Evolutionary conservation across 495 filamentous ascomycete species (phyloP).

Genomic region (Trichoderma erinaceum): DNA sequence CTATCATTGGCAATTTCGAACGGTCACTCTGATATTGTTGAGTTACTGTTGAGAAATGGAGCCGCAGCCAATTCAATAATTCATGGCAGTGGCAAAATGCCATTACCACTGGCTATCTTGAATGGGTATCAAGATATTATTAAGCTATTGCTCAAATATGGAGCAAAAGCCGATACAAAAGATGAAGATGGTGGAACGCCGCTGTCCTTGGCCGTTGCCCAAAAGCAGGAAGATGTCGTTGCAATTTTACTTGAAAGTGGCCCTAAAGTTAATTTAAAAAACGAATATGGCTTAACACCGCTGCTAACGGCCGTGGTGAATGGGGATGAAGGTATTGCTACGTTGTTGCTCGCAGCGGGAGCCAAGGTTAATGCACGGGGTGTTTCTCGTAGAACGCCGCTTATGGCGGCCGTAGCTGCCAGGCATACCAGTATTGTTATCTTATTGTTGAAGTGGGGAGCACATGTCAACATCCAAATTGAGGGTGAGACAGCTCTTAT

Average conservation of each 20-base stretch:
- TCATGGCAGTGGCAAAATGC: slow-evolving; percentile 3
- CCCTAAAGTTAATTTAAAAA: too few relatives aligned
- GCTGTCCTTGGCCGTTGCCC: background rate
- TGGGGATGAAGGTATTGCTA: background rate
- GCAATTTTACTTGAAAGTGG: too few relatives aligned
- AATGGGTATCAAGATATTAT: slow-evolving; percentile 12
- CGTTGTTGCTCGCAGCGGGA: slow-evolving; percentile 16
- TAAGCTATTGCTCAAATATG: slow-evolving; percentile 15
- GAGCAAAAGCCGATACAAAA: slow-evolving; percentile 15
- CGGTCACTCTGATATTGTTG: slow-evolving; percentile 7
- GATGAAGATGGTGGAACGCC: slow-evolving; percentile 12
- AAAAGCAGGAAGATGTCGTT: too few relatives aligned
- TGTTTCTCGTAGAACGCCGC: slow-evolving; percentile 21
- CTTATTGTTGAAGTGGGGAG: background rate
- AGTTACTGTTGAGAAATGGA: slow-evolving; percentile 12
- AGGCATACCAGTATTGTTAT: slow-evolving; percentile 9
- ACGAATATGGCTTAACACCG: background rate
- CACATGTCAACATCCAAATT: background rate
- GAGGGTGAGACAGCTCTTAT: too few relatives aligned
- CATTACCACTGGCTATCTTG: slow-evolving; percentile 17
- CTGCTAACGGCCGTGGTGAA: slow-evolving; percentile 8
- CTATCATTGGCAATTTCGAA: background rate
- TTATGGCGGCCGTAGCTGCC: slow-evolving; percentile 23
- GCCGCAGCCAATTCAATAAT: background rate
- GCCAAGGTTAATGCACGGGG: slow-evolving; percentile 20